Evolutionary conservation across 1,284 basidiomycete species (phyloP), one percentile per base, ranked within the genome.

Genomic region (Amylostereum chailletii): DNA sequence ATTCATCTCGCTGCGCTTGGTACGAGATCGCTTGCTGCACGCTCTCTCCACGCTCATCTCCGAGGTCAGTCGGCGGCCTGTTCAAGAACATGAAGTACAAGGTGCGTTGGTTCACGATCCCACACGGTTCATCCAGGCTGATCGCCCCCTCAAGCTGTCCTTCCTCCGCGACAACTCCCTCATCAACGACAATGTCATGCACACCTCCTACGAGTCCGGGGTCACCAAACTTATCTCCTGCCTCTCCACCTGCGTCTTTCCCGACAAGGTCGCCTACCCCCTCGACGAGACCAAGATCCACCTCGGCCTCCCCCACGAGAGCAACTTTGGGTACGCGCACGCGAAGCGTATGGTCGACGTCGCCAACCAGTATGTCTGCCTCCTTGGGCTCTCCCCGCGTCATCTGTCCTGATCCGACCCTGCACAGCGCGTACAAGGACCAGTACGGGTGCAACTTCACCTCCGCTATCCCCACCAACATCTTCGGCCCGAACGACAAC

Each of bases 81-180:
- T 94, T 92, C 73, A 86, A 81, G 59, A 94, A 94, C 70, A 93
- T 94, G 86, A 85, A 86, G 60, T 81, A 83, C 69, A 94, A 94
- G 66, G 88, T 82, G 50, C 34, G 67, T 51, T 11, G 5, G 30
- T 27, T 19, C 32, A n/a, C 11, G 19, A 49, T 19, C 19, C 19
- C 19, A 19, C 19, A 43, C 11, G 40, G 30, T 11, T 45, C 38
- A 26, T 40, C 29, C 42, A 2, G 37, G 27, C 27, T n/a, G 32
- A 39, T 32, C 48, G 26, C 39, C 32, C 45, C 47, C 34, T 48
- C 4, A 52, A 90, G 83, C 74, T 87, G 49, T 89, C 86, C 27
- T 93, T 94, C 74, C 74, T 94, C 29, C 82, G 90, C 37, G 91
- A 94, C 60, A 95, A 94, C 66, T 77, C 86, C 58, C 75, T 90